Base-by-base conservation (phyloP, 306 rosid genomes). In the Luffa aegyptiaca region DNA sequence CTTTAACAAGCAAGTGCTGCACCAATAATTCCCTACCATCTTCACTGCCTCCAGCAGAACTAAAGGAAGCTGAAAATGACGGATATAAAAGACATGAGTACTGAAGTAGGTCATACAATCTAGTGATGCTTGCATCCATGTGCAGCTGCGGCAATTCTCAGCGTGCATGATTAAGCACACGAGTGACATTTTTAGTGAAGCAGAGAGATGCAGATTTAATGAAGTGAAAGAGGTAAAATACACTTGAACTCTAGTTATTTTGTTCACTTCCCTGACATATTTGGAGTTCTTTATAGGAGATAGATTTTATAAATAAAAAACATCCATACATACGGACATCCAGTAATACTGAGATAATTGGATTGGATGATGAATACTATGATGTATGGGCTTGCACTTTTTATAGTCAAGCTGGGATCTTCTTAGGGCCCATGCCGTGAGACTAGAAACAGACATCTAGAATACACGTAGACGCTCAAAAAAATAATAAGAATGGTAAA, bases 1-100 rank as follows among this genome's bases (percentile, higher is more conserved):
- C 98, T 80, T 91, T 91, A 59, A 94, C 90, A 83, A 94, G 92
- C 86, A 94, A 85, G 86, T 94, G 98, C 85, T 92, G 97, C 84
- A 92, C 97, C 93, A 92, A 82, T 77, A 94, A 79, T 86, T 92
- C 98, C 86, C 90, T 86, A 68, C 81, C 86, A 85, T 82, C 81
- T 79, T 85, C 89, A 77, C 83, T 82, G 77, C 76, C 76, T 81
- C 88, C 69, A 72, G 87, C 84, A 12, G 90, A 80, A 77, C 94
- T 84, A 83, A 83, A 84, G 2, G 88, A 85, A 79, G 93, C 98
- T 94, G 96, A 83, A 49, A 79, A 73, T 74, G 81, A 31, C 6
- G 59, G 17, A 73, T 52, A 10, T 46, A 44, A 78, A 36, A 45
- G 9, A 78, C 13, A 61, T 44, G 58, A n/a, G 14, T 53, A 46